Evolutionary conservation across 495 filamentous ascomycete species (phyloP), one percentile per base, ranked within the genome.

Genomic region (Umbilicaria muhlenbergii): DNA sequence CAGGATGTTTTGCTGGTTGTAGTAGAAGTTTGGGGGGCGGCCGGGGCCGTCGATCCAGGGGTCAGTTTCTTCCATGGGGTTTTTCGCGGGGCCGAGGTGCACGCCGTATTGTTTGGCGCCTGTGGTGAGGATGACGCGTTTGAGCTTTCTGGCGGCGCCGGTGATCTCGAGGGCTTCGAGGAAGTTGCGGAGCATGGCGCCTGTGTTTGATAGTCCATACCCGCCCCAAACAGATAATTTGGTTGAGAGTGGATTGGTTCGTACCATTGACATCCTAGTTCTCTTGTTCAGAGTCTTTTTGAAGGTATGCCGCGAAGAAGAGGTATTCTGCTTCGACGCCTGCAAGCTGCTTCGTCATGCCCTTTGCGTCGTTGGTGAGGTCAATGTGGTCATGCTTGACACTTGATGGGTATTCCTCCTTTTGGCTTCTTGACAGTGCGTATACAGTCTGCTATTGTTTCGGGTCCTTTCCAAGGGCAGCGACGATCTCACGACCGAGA

Each of bases 51-150:
- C 57, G 31, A 70, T 49, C 51, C 53, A 57, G 12, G 58, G 63
- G 44, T 73, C 68, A 11, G 58, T 54, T 52, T 73, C 70, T 28
- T 54, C 44, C 51, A 73, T 59, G n/a, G 67, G 62, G 42, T 63
- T 59, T 43, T 65, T 66, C 17, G 47, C 35, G n/a, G 43, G 43
- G n/a, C 70, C 70, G 2, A 71, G 59, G 51, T 75, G 65, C 1
- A 74, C 69, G 21, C 75, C 69, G 49, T 77, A 78, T 38, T 77
- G 68, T 50, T 75, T 76, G 13, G 60, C 56, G 2, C 73, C 71
- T 10, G 65, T 69, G 2, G 72, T 69, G 24, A 75, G 60, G 36
- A 76, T 53, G 40, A 77, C 59, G 34, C 65, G 63, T 49, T 71
- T 70, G 35, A 75, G 46, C 3, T 58, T 56, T 34, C 54, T 51